Percentiles rank a stretch among this genome's conserved stretches.
Evolutionary conservation across 2,329 filamentous ascomycete species (phyloP).

Genomic region (Simplicillium aogashimaense): DNA sequence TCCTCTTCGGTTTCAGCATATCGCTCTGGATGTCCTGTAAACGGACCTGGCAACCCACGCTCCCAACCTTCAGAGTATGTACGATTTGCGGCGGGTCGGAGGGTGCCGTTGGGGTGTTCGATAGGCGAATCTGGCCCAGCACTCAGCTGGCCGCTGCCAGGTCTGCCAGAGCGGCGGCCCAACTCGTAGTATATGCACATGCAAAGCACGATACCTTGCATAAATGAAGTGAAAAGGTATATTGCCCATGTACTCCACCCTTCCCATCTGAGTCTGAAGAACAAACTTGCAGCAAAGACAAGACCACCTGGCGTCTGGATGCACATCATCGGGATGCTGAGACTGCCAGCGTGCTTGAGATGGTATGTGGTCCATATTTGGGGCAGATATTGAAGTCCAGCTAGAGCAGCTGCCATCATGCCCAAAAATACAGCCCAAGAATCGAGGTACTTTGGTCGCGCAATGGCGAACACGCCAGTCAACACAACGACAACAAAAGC

Average conservation of each 20-base stretch:
- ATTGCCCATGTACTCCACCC: slow-evolving; percentile 97
- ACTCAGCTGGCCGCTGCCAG: slow-evolving; percentile 12
- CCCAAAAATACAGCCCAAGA: slow-evolving; percentile 82
- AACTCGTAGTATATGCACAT: slow-evolving; percentile 76
- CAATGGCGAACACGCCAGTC: slow-evolving; percentile 56
- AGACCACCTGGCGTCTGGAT: slow-evolving; percentile 93
- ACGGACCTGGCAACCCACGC: slow-evolving; percentile 38
- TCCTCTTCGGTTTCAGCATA: slow-evolving; percentile 43
- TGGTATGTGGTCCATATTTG: slow-evolving; percentile 89
- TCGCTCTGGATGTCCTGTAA: slow-evolving; percentile 40
- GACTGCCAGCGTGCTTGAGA: slow-evolving; percentile 75
- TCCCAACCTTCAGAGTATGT: slow-evolving; percentile 42
- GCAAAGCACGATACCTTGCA: slow-evolving; percentile 72
- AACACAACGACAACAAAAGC: slow-evolving; percentile 61
- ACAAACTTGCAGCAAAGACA: slow-evolving; percentile 79
- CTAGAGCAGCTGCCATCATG: slow-evolving; percentile 65
- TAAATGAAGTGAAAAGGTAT: slow-evolving; percentile 71
- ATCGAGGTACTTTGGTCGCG: slow-evolving; percentile 53
- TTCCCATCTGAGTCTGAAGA: slow-evolving; percentile 63
- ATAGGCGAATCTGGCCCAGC: slow-evolving; percentile 17
- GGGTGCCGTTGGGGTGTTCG: slow-evolving; percentile 15
- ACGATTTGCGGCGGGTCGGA: slow-evolving; percentile 27
- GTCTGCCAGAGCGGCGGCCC: slow-evolving; percentile 23
- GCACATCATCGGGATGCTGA: slow-evolving; percentile 96
- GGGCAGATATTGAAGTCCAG: slow-evolving; percentile 84